Conservation (phyloP, 2,329 filamentous ascomycete genomes). For the Talaromyces sp. region DNA sequence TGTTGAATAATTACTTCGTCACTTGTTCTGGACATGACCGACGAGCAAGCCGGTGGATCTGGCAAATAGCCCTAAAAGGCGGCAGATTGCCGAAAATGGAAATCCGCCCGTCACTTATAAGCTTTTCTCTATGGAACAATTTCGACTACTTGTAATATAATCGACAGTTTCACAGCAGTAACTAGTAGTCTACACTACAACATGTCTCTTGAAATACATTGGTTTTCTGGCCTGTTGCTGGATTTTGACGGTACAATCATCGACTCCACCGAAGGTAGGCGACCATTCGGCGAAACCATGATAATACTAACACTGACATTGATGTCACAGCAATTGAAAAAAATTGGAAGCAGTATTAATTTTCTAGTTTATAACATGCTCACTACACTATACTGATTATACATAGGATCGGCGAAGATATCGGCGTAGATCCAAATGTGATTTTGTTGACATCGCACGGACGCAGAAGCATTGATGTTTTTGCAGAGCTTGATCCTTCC, state of each 20-base stretch:
- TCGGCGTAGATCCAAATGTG: constrained; percentile 65
- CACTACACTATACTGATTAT: no score
- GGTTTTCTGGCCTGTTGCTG: neutral
- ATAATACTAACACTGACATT: neutral
- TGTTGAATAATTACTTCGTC: neutral
- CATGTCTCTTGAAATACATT: neutral
- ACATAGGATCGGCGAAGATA: no score
- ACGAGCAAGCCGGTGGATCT: neutral
- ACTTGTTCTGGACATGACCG: neutral
- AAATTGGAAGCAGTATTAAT: no score
- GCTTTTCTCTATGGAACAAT: neutral
- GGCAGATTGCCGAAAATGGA: neutral
- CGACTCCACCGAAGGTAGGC: neutral
- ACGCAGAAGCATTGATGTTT: constrained; percentile 77
- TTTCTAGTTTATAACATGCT: no score
- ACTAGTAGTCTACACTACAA: neutral
- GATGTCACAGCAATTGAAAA: no score
- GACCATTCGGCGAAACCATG: neutral
- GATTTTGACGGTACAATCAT: neutral
- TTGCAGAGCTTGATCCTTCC: constrained; percentile 71
- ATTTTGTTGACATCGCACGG: constrained; percentile 91
- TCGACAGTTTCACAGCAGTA: neutral
- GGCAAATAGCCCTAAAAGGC: neutral
- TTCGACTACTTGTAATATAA: neutral
- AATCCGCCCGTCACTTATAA: neutral